These are phyloP conservation scores for Rhodotorula sp. DNA, from an alignment of 1,284 basidiomycete genomes.

Conservation along the genomic window DNA sequence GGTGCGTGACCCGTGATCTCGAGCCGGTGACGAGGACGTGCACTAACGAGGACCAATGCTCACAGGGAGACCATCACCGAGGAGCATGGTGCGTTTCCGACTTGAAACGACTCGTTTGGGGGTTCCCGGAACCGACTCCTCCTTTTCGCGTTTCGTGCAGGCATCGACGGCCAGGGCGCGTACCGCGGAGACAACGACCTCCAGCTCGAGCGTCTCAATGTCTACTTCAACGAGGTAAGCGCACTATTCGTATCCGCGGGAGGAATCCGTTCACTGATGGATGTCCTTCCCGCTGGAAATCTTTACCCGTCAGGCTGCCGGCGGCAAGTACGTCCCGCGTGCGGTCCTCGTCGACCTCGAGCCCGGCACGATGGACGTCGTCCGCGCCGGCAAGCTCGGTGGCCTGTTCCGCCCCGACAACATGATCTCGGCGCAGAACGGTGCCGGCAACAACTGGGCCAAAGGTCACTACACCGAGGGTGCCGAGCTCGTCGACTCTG, in stretches of 20 bases:
- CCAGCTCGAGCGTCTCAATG: slow-evolving; percentile 71
- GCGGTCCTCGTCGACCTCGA: slow-evolving; percentile 92
- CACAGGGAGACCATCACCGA: slow-evolving; percentile 69
- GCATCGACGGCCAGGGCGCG: slow-evolving; percentile 19
- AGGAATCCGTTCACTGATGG: slow-evolving; percentile 51
- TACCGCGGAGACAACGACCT: slow-evolving; percentile 93
- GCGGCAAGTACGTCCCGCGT: slow-evolving; percentile 93
- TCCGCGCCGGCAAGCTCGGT: slow-evolving; percentile 55
- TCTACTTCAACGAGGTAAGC: slow-evolving; percentile 58
- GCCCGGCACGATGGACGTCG: slow-evolving; percentile 90
- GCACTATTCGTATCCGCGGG: slow-evolving; percentile 48
- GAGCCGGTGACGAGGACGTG: rapidly evolving
- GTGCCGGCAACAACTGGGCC: slow-evolving; percentile 56
- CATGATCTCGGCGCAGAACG: slow-evolving; percentile 58
- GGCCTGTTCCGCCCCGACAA: slow-evolving; percentile 56
- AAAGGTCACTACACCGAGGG: slow-evolving; percentile 75
- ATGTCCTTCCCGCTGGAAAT: slow-evolving; percentile 50
- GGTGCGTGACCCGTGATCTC: slow-evolving; percentile 63
- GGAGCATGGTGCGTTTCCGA: slow-evolving; percentile 64
- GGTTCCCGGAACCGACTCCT: not conserved
- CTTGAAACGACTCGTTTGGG: no score
- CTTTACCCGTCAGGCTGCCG: slow-evolving; percentile 14
- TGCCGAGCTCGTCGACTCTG: slow-evolving; percentile 86
- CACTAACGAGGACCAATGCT: not conserved
- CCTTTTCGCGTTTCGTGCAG: not conserved